A percentile compares a stretch with the other conserved stretches of the same genome.
Conservation (phyloP, 192 early-diverging fungal genomes). For the Backusella tarrabulga region DNA sequence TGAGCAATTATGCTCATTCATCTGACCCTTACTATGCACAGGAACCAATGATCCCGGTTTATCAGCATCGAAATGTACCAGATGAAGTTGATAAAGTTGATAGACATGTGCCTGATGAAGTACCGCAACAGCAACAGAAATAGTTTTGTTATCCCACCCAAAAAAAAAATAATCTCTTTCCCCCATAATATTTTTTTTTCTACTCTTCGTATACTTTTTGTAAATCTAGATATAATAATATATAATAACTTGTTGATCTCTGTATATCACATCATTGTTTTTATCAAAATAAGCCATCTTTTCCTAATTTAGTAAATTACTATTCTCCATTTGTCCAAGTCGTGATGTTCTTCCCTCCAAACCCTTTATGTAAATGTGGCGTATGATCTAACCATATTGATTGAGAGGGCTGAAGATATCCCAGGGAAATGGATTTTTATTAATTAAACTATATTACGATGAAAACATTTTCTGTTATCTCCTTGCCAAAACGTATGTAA, state of each 20-base stretch:
- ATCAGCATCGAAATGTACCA: not conserved
- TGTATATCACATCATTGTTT: not conserved
- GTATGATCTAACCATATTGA: not conserved
- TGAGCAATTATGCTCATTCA: slow-evolving; percentile 1
- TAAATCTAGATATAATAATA: not conserved
- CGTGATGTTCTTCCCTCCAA: not conserved
- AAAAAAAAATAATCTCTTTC: not conserved
- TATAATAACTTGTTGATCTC: not conserved
- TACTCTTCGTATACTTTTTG: not conserved
- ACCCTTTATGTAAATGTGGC: not conserved
- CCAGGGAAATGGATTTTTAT: not conserved
- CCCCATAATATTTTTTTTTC: no score
- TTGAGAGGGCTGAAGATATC: not conserved
- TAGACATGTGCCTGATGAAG: not conserved
- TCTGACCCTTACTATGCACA: not conserved
- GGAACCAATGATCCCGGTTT: not conserved
- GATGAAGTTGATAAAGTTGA: not conserved
- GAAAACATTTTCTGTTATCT: not conserved
- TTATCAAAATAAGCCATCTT: not conserved
- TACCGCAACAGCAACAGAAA: not conserved
- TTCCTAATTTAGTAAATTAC: not conserved
- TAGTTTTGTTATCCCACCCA: not conserved
- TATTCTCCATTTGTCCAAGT: not conserved
- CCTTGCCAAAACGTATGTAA: not conserved
- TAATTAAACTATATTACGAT: not conserved